A percentile compares a stretch with the other conserved stretches of the same genome.
These are phyloP conservation scores for Chlorella sorokiniana DNA, from an alignment of 139 green algal species.

Conservation along the genomic window DNA sequence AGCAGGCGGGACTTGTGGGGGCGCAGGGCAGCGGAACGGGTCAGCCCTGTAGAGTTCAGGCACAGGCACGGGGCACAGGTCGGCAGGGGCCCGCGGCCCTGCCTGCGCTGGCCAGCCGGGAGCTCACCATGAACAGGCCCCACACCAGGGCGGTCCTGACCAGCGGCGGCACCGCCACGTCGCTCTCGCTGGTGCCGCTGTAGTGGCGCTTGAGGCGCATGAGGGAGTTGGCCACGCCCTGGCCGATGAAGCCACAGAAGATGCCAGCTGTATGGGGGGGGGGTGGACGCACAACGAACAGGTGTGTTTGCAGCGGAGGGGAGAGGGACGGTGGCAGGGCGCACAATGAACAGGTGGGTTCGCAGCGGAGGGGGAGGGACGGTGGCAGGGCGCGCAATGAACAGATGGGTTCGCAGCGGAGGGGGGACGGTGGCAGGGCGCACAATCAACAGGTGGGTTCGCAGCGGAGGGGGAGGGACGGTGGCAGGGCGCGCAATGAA, in stretches of 20 bases:
- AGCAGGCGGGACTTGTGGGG: not conserved
- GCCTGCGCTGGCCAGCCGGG: too few species aligned
- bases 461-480: too few species aligned
- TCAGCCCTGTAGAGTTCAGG: not conserved
- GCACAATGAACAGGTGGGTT: not conserved
- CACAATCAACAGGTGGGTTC: too few species aligned
- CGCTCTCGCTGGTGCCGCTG: slow-evolving; percentile 63
- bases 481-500: too few species aligned
- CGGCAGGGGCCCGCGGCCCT: too few species aligned
- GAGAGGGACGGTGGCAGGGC: not conserved
- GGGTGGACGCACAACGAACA: not conserved
- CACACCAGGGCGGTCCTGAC: slow-evolving; percentile 85
- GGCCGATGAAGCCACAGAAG: slow-evolving; percentile 86
- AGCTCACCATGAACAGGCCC: slow-evolving; percentile 94
- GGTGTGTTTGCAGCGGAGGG: too few species aligned
- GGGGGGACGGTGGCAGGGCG: too few species aligned
- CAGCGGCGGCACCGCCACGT: slow-evolving; percentile 79
- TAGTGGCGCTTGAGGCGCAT: slow-evolving; percentile 78
- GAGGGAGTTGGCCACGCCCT: slow-evolving; percentile 87
- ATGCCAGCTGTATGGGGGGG: slow-evolving; percentile 67
- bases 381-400: too few species aligned
- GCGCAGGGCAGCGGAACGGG: not conserved
- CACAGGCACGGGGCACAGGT: too few species aligned
- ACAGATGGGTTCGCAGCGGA: too few species aligned
- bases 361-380: not conserved